These are phyloP conservation scores for Creolimax fragrantissima DNA, from an alignment of 78 protist species.

Conservation along the genomic window DNA sequence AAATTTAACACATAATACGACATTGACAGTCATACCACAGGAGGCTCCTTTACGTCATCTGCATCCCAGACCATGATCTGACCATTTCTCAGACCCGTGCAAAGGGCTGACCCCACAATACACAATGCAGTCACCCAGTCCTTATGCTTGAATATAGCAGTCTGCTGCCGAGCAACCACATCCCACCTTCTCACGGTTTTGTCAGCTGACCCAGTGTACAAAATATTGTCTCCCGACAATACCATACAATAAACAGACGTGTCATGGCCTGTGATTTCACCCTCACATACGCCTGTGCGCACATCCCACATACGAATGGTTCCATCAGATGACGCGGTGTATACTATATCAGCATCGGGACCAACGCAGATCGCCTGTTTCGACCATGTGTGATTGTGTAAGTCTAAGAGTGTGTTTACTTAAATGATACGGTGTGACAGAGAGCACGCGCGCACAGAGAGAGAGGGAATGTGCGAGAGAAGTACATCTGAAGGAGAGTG, in stretches of 20 bases:
- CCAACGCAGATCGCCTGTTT: not conserved
- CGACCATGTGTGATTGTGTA: not conserved
- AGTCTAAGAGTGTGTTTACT: not conserved
- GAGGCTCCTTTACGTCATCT: not conserved
- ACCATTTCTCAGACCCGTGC: not conserved
- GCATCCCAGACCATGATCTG: not conserved
- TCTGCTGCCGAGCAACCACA: not conserved
- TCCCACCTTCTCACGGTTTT: not conserved
- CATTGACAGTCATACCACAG: no score
- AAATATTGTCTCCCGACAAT: not conserved
- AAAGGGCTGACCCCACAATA: not conserved
- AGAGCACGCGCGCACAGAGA: not conserved
- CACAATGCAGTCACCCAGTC: not conserved
- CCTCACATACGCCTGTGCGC: not conserved
- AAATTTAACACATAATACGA: no score
- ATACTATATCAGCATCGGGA: not conserved
- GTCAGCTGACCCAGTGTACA: slow-evolving; percentile 7
- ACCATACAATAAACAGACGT: not conserved
- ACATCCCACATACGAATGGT: not conserved
- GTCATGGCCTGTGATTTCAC: not conserved
- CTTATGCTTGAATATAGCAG: not conserved
- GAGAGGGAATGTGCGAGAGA: not conserved
- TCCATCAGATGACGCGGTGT: not conserved
- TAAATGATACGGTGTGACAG: not conserved
- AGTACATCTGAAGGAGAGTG: not conserved